phyloP scores from a whole-genome alignment of 768 basidiomycete genomes.

The Boletus huronensis region DNA sequence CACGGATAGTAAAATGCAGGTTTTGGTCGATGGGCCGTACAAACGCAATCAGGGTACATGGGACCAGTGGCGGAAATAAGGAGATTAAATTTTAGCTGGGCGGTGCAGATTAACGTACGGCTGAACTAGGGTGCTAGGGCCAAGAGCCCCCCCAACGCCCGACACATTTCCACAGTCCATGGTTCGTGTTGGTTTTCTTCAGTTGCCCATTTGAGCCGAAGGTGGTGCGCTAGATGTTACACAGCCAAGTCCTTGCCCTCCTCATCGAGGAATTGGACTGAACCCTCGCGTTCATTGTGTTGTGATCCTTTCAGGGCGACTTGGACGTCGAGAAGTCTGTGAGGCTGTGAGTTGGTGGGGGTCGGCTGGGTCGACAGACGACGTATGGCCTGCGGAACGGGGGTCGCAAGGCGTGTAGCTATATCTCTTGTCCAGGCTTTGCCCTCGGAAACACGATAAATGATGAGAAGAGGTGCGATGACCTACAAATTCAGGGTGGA shows the following conservation, averaged over 20 bases:
- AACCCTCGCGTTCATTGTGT: not conserved
- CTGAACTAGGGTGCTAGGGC: not conserved
- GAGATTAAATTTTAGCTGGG: not conserved
- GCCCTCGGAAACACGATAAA: constrained; percentile 45
- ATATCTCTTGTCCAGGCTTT: constrained; percentile 37
- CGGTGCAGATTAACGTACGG: not conserved
- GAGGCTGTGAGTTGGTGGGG: not conserved
- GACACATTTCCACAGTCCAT: not conserved
- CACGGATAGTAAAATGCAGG: not conserved
- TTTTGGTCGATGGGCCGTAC: not conserved
- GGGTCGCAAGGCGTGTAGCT: constrained; percentile 6
- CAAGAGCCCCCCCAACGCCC: not conserved
- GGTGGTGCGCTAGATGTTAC: not conserved
- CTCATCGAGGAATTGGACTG: constrained; percentile 6
- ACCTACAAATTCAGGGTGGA: constrained; percentile 29
- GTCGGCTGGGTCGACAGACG: constrained; percentile 4
- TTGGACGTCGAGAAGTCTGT: constrained; percentile 11
- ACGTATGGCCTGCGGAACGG: constrained; percentile 9
- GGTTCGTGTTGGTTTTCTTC: not conserved
- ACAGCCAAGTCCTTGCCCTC: not conserved
- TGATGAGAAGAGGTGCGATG: constrained; percentile 46
- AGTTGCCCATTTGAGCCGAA: not conserved
- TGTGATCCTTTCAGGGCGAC: constrained; percentile 11
- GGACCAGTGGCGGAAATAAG: not conserved
- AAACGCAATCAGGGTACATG: not conserved